Evolutionary conservation across 1,284 basidiomycete genomes (phyloP), one percentile per base, ranked within the genome.

Genomic region (Fomes fomentarius): DNA sequence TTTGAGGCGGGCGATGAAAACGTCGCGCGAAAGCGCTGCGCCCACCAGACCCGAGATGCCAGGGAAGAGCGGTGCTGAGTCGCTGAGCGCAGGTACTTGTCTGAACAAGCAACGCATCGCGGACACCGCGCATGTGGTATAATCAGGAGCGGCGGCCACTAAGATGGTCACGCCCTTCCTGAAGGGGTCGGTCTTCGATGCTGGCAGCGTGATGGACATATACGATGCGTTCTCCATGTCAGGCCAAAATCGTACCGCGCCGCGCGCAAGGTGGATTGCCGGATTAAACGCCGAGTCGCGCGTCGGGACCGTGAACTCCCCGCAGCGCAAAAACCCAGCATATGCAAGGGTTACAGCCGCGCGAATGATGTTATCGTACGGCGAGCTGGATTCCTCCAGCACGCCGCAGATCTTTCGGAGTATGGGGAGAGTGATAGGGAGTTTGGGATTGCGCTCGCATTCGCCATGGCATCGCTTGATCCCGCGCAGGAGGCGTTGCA

Each of bases 101-200:
- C 38, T 30, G 1, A 48, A 19, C 2, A 14, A 11, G 34, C 25
- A 24, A 7, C 70, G 53, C 1, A 65, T 63, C 0, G 63, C 22
- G 14, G n/a, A n/a, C n/a, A 71, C 65, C 0, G 70, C 52, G 47
- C 72, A 73, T 3, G 68, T 68, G 0, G 42, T 6, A 0, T 52
- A 10, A 1, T 54, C 57, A 1, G 68, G 69, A 2, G 61, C 68
- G 0, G 52, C 56, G 0, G 69, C 61, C 17, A 74, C 58, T 12
- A 63, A 30, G 22, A 74, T 61, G 1, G 67, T 51, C 24, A 71
- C 63, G 4, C 74, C 75, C 44, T 64, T 63, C 3, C 68, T 64
- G 52, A 74, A 75, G 0, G 72, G 72, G 49, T 75, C 74, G 0
- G 73, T 75, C 54, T 76, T 76, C 1, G 72, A 75, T 1, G 68